These are phyloP conservation scores for Colletotrichum neosansevieriae DNA, from an alignment of 2,329 filamentous ascomycete genomes.

Conservation along the genomic window DNA sequence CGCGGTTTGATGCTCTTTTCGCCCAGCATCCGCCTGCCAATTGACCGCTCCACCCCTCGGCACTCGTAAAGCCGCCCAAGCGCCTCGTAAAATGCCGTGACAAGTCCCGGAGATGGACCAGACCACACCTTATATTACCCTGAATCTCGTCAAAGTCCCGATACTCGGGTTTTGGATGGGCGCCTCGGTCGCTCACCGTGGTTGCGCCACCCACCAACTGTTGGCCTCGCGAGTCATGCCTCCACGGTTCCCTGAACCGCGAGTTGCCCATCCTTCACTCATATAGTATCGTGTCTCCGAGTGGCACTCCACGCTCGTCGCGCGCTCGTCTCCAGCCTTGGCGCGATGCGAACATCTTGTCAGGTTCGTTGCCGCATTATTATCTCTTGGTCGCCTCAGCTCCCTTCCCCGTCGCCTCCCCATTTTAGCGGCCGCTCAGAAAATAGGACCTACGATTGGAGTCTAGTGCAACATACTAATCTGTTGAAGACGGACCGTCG, in stretches of 20 bases:
- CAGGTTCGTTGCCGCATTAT: slow-evolving; percentile 27
- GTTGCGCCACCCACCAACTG: slow-evolving; percentile 16
- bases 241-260: slow-evolving; percentile 9
- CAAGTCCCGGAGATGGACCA: slow-evolving; percentile 39
- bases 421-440: slow-evolving; percentile 31
- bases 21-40: slow-evolving; percentile 36
- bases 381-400: slow-evolving; percentile 29
- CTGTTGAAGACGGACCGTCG: neutral
- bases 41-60: slow-evolving; percentile 37
- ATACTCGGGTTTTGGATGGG: slow-evolving; percentile 25
- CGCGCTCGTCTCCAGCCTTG: slow-evolving; percentile 23
- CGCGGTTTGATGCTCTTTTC: slow-evolving; percentile 37
- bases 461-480: no score
- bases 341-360: slow-evolving; percentile 22
- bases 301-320: slow-evolving; percentile 13
- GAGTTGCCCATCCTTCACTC: slow-evolving; percentile 31
- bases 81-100: slow-evolving; percentile 37
- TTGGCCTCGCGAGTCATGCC: slow-evolving; percentile 31
- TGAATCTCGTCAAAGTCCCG: slow-evolving; percentile 35
- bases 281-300: slow-evolving; percentile 10
- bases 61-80: slow-evolving; percentile 38
- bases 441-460: neutral
- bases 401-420: slow-evolving; percentile 1
- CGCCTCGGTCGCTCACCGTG: slow-evolving; percentile 33
- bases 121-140: slow-evolving; percentile 40